Base-by-base conservation (phyloP, 73 alveolate genomes). In the Uronychia binucleata region DNA sequence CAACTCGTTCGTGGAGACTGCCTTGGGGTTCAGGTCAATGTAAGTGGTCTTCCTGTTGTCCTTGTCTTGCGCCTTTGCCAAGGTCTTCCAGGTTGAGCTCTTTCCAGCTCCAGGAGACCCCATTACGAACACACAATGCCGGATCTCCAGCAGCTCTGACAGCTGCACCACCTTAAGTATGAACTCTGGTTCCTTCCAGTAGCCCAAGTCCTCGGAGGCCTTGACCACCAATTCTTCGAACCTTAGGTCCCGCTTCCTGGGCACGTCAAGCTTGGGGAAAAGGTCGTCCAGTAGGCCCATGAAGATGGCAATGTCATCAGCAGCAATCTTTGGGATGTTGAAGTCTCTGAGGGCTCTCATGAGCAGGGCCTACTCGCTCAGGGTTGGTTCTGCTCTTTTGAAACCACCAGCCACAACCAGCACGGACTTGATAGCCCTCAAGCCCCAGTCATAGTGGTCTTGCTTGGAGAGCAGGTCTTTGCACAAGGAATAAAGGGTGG, bases 61-160 rank as follows among this genome's bases (percentile, higher is more conserved):
- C 46, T 93, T 96, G 58, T 98, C 99, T 94, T 98, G 94, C 28
- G 99, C 99, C 78, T 98, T 98, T 0, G 99, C 99, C 30, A 98
- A 94, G 58, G 98, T 96, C 84, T 99, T 99, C 99, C 99, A 98
- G 60, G 99, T 93, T 0, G 98, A 91, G 13, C 99, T 89, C 90
- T 97, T 98, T 80, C 99, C 99, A 77, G 97, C 92, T 76, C 99
- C 99, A 32, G 99, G 99, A 31, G 97, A 96, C 35, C 99, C 99
- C 99, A 99, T 99, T 80, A 98, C 97, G 96, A 99, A 99, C 92
- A 99, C 99, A 90, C 99, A 99, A 94, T 99, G 99, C 85, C 99
- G 96, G 84, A 98, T 96, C 92, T 97, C 99, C 1, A 96, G 94
- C 74, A 97, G 90, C 88, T 98, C 99, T 80, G 96, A 87, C 29